Evolutionary conservation across 2,329 filamentous ascomycete genomes (phyloP).

Genomic region (Sporothrix luriei): DNA sequence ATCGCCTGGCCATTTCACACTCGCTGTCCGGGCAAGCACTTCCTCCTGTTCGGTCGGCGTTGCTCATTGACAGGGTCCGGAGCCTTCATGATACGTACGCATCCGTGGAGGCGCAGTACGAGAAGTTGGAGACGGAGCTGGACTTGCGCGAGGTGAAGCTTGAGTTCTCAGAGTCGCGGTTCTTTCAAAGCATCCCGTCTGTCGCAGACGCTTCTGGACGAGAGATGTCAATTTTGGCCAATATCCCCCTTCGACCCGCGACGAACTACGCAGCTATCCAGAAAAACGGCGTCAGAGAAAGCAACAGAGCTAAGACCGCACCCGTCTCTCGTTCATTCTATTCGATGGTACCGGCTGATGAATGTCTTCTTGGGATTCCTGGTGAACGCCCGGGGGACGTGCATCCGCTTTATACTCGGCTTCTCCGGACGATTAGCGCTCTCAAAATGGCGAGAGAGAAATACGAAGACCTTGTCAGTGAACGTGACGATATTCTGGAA

Average conservation of each 20-base stretch:
- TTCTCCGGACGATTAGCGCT: slow-evolving; percentile 50
- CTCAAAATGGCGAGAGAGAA: slow-evolving; percentile 53
- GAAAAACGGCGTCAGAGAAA: background rate
- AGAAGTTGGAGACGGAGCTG: slow-evolving; percentile 41
- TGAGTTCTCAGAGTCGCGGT: slow-evolving; percentile 37
- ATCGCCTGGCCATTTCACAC: background rate
- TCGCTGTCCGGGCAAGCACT: background rate
- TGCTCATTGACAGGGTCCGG: slow-evolving; percentile 26
- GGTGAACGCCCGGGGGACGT: slow-evolving; percentile 41
- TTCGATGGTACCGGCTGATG: slow-evolving; percentile 19
- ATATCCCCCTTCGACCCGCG: background rate
- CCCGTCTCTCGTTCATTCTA: background rate
- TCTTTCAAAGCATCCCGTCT: slow-evolving; percentile 42
- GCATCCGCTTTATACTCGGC: slow-evolving; percentile 52
- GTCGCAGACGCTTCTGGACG: background rate
- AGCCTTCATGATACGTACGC: slow-evolving; percentile 19
- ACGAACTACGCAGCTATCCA: background rate
- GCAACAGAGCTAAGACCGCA: background rate
- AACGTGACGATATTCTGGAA: slow-evolving; percentile 46
- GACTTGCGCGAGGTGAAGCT: slow-evolving; percentile 11
- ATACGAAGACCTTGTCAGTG: slow-evolving; percentile 49
- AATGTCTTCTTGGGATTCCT: slow-evolving; percentile 40
- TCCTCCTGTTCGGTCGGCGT: background rate
- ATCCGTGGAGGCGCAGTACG: slow-evolving; percentile 43
- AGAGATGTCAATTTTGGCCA: background rate